Base-by-base conservation (phyloP, 345 rosid species). In the Populus nigra region DNA sequence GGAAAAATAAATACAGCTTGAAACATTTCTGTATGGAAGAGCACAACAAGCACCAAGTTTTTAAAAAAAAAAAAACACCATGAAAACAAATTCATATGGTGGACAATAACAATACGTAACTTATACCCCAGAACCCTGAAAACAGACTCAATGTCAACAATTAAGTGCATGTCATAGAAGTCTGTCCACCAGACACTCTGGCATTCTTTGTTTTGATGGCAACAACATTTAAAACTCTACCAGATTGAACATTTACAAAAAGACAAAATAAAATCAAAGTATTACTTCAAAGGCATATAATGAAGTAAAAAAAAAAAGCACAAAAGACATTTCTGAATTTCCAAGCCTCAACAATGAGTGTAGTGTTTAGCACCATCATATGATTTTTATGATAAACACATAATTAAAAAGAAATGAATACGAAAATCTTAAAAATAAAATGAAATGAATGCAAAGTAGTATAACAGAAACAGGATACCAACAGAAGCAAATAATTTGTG, bases 1-100 rank as follows among this genome's bases (percentile, higher is more conserved):
- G 84, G 31, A 85, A 78, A 13, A 83, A 18, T 73, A 83, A 12
- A 57, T 9, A 57, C 27, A 57, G 27, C 27, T 57, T 57, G 63
- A 57, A 8, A 57, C 63, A 57, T 57, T 57, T 57, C 13, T n/a
- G 10, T 57, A 57, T 22, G 27, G 12, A 57, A 22, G 62, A 8
- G 27, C 11, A n/a, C 63, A 57, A 57, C 62, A n/a, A n/a, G 63
- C 63, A n/a, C 25, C 9, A 57, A 8, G 25, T 31, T 72, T 27
- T 23, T 70, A 2, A 2, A 41, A 41, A 39, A 39, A 39, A 9
- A 2, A 57, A 57, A 50, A 18, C n/a, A 57, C 62, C 62, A 57
- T 57, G 62, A 57, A 8, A 57, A n/a, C 27, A 57, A 22, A 57
- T 9, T 22, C 27, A 57, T 8, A 57, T 22, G 62, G 62, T n/a